Percentiles rank a stretch among this genome's conserved stretches.
phyloP scores from a whole-genome alignment of 2,329 filamentous ascomycete species.

The Biscogniauxia mediterranea region DNA sequence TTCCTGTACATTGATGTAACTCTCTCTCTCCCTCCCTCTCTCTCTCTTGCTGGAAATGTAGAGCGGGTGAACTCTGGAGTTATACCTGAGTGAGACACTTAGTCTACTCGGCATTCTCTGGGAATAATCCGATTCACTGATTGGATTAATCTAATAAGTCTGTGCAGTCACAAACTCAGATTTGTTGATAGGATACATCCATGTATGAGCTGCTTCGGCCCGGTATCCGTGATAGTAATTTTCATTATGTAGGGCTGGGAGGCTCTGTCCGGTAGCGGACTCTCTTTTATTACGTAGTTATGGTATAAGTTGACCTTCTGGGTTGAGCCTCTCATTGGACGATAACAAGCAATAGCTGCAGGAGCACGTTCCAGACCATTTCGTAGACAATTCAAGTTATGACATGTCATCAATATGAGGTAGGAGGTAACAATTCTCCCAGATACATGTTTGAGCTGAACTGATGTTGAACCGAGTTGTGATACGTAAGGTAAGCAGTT shows the following conservation, averaged over 20 bases:
- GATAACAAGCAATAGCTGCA: background rate
- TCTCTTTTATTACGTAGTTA: background rate
- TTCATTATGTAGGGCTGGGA: background rate
- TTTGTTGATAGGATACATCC: background rate
- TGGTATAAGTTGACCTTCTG: background rate
- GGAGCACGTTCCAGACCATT: background rate
- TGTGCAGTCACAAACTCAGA: background rate
- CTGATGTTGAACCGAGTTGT: no score
- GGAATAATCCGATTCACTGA: background rate
- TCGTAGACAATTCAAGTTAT: no score
- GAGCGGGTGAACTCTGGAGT: background rate
- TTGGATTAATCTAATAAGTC: background rate
- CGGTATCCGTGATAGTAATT: background rate
- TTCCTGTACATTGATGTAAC: no score
- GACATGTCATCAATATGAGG: no score
- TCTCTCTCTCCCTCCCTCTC: no score
- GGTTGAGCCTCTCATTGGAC: background rate
- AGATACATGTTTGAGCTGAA: no score
- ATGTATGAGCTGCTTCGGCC: background rate
- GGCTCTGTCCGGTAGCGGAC: background rate
- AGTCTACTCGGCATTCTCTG: background rate
- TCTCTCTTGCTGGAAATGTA: background rate
- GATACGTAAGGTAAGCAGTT: no score
- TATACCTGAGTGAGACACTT: background rate
- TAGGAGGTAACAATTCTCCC: no score